Percentiles rank a stretch among this genome's conserved stretches.
phyloP scores from a whole-genome alignment of 179 eudicot species.

The Beta lomatogona region DNA sequence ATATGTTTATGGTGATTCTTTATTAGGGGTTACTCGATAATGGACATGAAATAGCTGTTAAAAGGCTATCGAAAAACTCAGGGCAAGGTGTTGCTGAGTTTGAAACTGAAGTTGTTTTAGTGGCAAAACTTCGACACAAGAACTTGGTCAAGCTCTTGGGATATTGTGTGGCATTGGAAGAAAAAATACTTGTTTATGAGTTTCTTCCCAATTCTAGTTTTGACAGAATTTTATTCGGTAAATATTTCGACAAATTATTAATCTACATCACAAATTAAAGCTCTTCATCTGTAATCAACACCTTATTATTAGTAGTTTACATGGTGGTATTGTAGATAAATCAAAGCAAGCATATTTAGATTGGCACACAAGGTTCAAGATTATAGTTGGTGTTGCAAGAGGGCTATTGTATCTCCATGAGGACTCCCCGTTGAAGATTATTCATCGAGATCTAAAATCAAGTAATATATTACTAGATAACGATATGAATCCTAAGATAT shows the following conservation, averaged over 20 bases:
- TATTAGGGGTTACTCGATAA: slow-evolving; percentile 14
- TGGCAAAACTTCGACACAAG: slow-evolving; percentile 32
- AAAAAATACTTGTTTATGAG: slow-evolving; percentile 29
- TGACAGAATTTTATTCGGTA: slow-evolving; percentile 25
- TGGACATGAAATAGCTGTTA: slow-evolving; percentile 31
- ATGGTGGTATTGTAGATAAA: slow-evolving; percentile 20
- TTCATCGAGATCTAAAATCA: slow-evolving; percentile 57
- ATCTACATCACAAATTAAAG: neutral
- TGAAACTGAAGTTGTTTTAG: slow-evolving; percentile 24
- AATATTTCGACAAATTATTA: neutral
- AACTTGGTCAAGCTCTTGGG: slow-evolving; percentile 30
- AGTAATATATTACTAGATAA: slow-evolving; percentile 42
- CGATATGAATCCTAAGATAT: slow-evolving; percentile 47
- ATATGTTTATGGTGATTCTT: neutral
- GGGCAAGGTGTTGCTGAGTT: slow-evolving; percentile 27
- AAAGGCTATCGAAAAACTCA: slow-evolving; percentile 29
- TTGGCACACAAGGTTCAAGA: slow-evolving; percentile 42
- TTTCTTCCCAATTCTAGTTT: slow-evolving; percentile 28
- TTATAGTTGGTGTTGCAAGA: slow-evolving; percentile 49
- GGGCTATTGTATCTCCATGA: slow-evolving; percentile 57
- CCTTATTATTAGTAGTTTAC: neutral
- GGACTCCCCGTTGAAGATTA: slow-evolving; percentile 47
- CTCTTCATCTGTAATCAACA: neutral
- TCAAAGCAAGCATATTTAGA: slow-evolving; percentile 25
- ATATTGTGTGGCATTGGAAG: slow-evolving; percentile 12